Base-by-base conservation (phyloP, 257 asterid species). In the Osmanthus fragrans region DNA sequence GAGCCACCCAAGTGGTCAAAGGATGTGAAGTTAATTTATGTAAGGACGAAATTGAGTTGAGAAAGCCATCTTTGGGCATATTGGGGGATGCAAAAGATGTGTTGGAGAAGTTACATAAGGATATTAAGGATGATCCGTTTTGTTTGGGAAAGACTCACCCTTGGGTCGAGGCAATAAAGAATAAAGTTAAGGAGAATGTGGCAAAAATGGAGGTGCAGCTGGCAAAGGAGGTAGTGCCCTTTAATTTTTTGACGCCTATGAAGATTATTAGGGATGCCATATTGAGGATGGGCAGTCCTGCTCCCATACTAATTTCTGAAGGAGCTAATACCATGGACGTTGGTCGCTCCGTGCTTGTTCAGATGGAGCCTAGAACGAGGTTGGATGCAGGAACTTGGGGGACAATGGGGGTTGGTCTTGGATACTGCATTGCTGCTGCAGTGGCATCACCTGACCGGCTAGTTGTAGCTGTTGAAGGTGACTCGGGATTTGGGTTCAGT, bases 351-450 rank as follows among this genome's bases (percentile, higher is more conserved):
- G 97, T 92, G 4, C 83, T 94, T 75, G 94, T 94, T 81, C 98
- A 92, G 76, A 92, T 89, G 0, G 98, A 94, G 83, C 97, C 97
- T 9, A 85, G 98, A 81, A 92, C 97, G 27, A 87, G 98, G 88
- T 81, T 94, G 90, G 98, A 92, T 87, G 97, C 97, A 0, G 98
- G 98, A 84, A 94, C 98, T 6, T 94, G 97, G 97, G 98, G 98
- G 74, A 94, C 98, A 21, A 94, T 94, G 98, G 98, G 98, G 42
- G 96, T 94, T 70, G 98, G 98, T 49, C 97, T 94, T 47, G 98
- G 98, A 21, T 94, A 94, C 76, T 94, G 98, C 90, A 92, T 94
- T 84, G 98, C 98, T 40, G 98, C 98, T 83, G 97, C 98, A 0
- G 94, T 90, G 76, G 97, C 98, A 7, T 84, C 88, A 1, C 98